Evolutionary conservation across 495 filamentous ascomycete genomes (phyloP), one percentile per base, ranked within the genome.

Genomic region (Xylaria intraflava): DNA sequence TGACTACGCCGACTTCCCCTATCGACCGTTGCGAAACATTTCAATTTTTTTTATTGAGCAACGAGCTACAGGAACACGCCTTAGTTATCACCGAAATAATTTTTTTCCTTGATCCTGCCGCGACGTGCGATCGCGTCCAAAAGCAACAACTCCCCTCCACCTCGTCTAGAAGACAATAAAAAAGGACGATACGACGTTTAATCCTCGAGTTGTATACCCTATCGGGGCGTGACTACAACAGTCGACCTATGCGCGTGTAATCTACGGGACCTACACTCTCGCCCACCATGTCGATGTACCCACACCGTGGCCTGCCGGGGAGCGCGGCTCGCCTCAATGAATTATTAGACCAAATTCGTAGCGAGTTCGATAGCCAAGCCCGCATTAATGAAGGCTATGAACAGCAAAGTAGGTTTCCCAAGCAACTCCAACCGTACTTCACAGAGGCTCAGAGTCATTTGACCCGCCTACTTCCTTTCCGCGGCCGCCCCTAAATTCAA

Each of bases 291-390:
- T 81, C 77, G 53, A 96, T 98, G 91, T 96, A 97, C 68, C 89
- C 86, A 73, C 89, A 91, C 76, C 88, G 90, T 67, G 87, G 85
- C 60, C 83, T 95, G 78, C 72, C 53, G 68, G 67, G 61, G 85
- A 83, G 75, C 78, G 78, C 46, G 24, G 61, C 55, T 60, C 90
- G 93, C 49, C 74, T 97, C 58, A 89, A 82, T 57, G 93, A 98
- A 75, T 80, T 96, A 57, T 76, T 98, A 62, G 92, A 96, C 39
- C 84, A 90, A 60, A 81, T 98, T 58, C 84, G 94, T 59, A 74
- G 78, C 66, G 93, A 98, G 70, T 98, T 96, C 61, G 93, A 96
- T 51, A 81, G 72, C 52, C 87, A 95, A 66, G 77, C 84, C 31
- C 77, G 83, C 61, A 77, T 86, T 61, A 84, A 78, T 62, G 85